Evolutionary conservation across 768 basidiomycete species (phyloP).

Genomic region (Russula sp.): DNA sequence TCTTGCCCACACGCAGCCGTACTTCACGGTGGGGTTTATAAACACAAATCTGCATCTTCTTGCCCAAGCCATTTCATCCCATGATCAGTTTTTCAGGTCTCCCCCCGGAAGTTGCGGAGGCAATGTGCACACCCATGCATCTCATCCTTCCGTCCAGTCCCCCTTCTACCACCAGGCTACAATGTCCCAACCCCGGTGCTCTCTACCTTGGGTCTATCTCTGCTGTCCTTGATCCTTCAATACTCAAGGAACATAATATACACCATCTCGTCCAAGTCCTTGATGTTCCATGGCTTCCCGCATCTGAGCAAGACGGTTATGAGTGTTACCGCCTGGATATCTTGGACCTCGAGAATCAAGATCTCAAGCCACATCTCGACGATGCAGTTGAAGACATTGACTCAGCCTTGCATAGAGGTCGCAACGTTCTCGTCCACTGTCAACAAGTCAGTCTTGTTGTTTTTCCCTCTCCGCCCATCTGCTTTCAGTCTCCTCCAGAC

Average conservation of each 20-base stretch:
- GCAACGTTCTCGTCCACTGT: slow-evolving; percentile 71
- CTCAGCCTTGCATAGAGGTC: slow-evolving; percentile 46
- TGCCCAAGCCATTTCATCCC: slow-evolving; percentile 12
- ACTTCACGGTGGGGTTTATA: slow-evolving; percentile 13
- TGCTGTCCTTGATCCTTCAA: slow-evolving; percentile 48
- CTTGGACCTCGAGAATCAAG: slow-evolving; percentile 51
- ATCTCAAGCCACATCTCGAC: slow-evolving; percentile 63
- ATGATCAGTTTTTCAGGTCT: slow-evolving; percentile 80
- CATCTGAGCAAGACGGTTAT: slow-evolving; percentile 28
- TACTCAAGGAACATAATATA: slow-evolving; percentile 44
- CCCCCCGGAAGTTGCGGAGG: slow-evolving; percentile 69
- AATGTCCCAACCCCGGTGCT: slow-evolving; percentile 33
- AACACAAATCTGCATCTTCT: background rate
- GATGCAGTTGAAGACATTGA: slow-evolving; percentile 62
- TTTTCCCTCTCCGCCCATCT: background rate
- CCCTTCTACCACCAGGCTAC: slow-evolving; percentile 24
- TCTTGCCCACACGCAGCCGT: background rate
- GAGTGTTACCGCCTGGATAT: slow-evolving; percentile 62
- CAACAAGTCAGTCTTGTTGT: slow-evolving; percentile 57
- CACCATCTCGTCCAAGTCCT: slow-evolving; percentile 59
- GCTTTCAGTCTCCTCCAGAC: slow-evolving; percentile 10
- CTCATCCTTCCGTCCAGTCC: slow-evolving; percentile 41
- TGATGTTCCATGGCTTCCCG: slow-evolving; percentile 56
- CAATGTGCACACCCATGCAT: slow-evolving; percentile 85
- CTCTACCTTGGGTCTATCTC: slow-evolving; percentile 66